Base-by-base conservation (phyloP, 2,329 filamentous ascomycete species). In the Xylaria sp. region DNA sequence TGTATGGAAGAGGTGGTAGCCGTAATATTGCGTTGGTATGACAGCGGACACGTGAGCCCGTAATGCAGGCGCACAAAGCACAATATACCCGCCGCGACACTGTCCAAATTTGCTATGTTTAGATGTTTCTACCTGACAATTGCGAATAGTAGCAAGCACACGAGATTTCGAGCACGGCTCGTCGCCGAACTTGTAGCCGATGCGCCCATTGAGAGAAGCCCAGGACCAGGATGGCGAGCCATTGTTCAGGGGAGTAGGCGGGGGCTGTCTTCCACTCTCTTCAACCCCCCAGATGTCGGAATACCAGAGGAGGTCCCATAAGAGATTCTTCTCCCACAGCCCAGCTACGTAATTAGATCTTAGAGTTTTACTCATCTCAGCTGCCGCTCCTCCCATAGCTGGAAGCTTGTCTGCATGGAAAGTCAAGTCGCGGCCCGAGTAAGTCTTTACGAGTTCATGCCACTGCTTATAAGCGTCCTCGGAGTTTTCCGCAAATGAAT, bases 401-500 rank as follows among this genome's bases (percentile, higher is more conserved):
- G 56, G 56, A 32, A 59, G 56, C 27, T 59, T 59, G 39, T 59
- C 56, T 11, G 56, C 24, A 21, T 48, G 24, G 24, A 59, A 59
- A 21, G 56, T 59, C 39, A 59, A 34, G 24, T 59, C 56, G 24
- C 56, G 56, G 42, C 39, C n/a, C 4, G 56, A 59, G 56, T 59
- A 59, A 11, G 56, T 59, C 42, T 59, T 59, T 14, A 59, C 56
- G 14, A 59, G 56, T n/a, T 48, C 42, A 34, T 59, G 56, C 42
- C 56, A 59, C 39, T 48, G 56, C 56, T 48, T 59, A 59, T 59
- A 59, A 34, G 39, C 7, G 36, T 59, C 56, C 9, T 19, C 56
- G 3, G 54, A 48, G 42, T 48, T 39, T 19, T 30, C 55, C 21
- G 36, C 56, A 21, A 59, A 59, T 14, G 56, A 59, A 19, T 59